Evolutionary conservation across 192 early-diverging fungal species (phyloP), one percentile per base, ranked within the genome.

Genomic region (Coemansia aciculifera): DNA sequence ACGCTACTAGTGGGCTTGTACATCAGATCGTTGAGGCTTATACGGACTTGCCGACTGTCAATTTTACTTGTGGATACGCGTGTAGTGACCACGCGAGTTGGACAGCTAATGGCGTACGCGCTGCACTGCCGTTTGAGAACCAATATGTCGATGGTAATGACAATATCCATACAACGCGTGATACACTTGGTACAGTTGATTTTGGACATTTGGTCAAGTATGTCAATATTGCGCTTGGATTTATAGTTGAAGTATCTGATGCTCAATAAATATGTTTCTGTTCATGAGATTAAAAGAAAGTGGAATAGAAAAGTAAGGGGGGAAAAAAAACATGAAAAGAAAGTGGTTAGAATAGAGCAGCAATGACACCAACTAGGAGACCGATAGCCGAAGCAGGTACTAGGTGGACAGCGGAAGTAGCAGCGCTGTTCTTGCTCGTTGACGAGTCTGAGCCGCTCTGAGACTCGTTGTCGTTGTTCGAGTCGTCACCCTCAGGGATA

Each of bases 11-110:
- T 23, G 48, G 52, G 5, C 43, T 81, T 27, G 24, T 73, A 44
- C 71, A 67, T 10, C 24, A 67, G 32, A 51, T 79, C 0, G 60
- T 74, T 5, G 7, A 2, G 8, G 62, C 48, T 4, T 81, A 81
- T 48, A 75, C 78, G 13, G 66, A 75, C 12, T 43, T 72, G 46
- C 57, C 66, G 0, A 64, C 71, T 13, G 19, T 44, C 2, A 67
- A 72, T 29, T 72, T 75, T 12, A 29, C 27, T 2, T 81, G 78
- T 38, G 78, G 78, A 3, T 81, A 81, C 59, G 73, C 77, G 54
- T 90, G 87, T 68, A 88, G 88, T 39, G 95, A 98, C 78, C 94
- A 98, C 75, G 95, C 94, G 12, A 90, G 90, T 4, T 98, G 94
- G 94, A 79, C 83, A 39, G 89, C 90, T 70, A 80, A 84, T 39